phyloP scores from a whole-genome alignment of 139 green algal species.

The Tetraselmis chui region DNA sequence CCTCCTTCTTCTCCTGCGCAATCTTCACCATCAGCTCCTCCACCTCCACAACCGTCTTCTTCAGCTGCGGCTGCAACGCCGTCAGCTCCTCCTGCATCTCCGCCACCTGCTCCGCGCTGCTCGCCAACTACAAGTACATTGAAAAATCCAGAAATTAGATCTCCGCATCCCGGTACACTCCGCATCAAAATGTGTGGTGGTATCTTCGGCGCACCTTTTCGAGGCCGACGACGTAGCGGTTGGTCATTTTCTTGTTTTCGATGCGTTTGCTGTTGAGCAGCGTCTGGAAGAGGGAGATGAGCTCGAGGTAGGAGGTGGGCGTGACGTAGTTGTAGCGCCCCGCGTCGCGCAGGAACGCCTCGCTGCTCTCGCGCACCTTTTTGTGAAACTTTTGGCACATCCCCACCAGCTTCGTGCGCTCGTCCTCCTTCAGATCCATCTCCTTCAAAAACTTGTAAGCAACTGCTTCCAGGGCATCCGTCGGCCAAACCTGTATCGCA shows the following conservation, averaged over 20 bases:
- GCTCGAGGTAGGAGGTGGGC: constrained; percentile 71
- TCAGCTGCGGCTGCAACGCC: constrained; percentile 67
- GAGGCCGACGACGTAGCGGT: constrained; percentile 58
- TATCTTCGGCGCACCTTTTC: constrained; percentile 37
- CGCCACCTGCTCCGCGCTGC: constrained; percentile 46
- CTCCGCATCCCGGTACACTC: no score
- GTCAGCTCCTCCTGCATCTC: constrained; percentile 61
- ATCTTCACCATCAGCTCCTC: constrained; percentile 62
- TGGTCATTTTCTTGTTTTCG: constrained; percentile 30
- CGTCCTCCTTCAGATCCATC: constrained; percentile 40
- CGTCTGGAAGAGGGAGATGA: constrained; percentile 59
- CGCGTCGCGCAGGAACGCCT: constrained; percentile 46
- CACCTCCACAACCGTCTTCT: constrained; percentile 58
- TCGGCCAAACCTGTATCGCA: constrained; percentile 38
- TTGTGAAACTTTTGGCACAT: constrained; percentile 40
- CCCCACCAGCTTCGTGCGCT: constrained; percentile 42
- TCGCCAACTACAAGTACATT: constrained; percentile 36
- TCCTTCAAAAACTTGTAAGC: constrained; percentile 64
- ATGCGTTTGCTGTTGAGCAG: constrained; percentile 44
- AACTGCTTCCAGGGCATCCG: constrained; percentile 60
- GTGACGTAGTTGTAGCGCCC: constrained; percentile 75
- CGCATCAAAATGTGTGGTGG: no score
- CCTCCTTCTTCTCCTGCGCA: constrained; percentile 57
- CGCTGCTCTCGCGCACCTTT: constrained; percentile 25
- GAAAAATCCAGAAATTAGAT: no score